phyloP scores from a whole-genome alignment of 768 basidiomycete species.

The Xerocomellus amylosporus region DNA sequence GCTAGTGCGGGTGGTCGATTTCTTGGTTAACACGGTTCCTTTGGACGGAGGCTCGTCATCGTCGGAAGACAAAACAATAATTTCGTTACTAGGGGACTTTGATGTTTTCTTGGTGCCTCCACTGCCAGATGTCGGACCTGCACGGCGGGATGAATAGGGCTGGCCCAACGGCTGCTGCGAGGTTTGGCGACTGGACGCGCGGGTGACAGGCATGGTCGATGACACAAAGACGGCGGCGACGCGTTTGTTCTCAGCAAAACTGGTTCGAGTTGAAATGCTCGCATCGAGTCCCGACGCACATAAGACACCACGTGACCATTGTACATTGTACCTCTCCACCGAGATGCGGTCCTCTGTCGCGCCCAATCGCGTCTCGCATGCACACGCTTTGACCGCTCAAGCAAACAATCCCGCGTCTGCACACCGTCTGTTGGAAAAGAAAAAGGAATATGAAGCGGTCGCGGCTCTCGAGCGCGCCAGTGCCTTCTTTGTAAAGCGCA shows the following conservation, averaged over 20 bases:
- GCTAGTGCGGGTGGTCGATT: neutral
- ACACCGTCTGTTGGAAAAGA: conserved; percentile 68
- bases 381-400: conserved; percentile 35
- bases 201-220: conserved; percentile 28
- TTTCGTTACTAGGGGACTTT: conserved; percentile 19
- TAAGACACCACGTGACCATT: conserved; percentile 13
- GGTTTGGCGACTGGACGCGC: conserved; percentile 23
- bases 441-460: conserved; percentile 77
- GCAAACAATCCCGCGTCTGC: conserved; percentile 46
- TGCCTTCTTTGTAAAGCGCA: conserved; percentile 59
- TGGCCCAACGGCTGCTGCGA: neutral
- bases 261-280: conserved; percentile 6
- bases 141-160: conserved; percentile 7
- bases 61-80: conserved; percentile 37
- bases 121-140: conserved; percentile 2
- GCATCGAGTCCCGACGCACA: conserved; percentile 4
- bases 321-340: neutral
- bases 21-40: conserved; percentile 17
- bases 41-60: conserved; percentile 25
- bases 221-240: neutral
- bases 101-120: conserved; percentile 15
- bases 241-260: neutral
- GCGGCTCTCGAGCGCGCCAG: conserved; percentile 67
- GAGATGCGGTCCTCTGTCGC: conserved; percentile 57
- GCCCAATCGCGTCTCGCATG: conserved; percentile 50